These are phyloP conservation scores for Eutrema yunnanense DNA, from an alignment of 345 rosid species.

Conservation along the genomic window DNA sequence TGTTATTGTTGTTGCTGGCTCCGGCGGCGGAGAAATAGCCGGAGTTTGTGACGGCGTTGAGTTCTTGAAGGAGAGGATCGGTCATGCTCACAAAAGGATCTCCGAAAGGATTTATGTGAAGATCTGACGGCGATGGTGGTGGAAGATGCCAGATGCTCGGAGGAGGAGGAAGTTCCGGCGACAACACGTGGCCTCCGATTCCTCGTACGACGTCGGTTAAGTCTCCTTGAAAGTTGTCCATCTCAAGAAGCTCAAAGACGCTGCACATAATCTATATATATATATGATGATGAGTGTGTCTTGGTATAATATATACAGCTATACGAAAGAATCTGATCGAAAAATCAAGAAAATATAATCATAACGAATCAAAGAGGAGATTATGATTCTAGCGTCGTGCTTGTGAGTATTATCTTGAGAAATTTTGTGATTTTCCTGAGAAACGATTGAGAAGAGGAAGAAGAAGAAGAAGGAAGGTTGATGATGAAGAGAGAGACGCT, in stretches of 20 bases:
- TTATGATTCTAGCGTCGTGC: not conserved
- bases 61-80: constrained; percentile 73
- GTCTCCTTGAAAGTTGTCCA: constrained; percentile 74
- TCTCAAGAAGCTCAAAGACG: constrained; percentile 32
- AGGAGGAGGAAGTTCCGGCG: constrained; percentile 7
- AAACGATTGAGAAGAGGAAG: constrained; percentile 17
- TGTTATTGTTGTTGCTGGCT: not conserved
- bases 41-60: constrained; percentile 27
- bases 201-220: constrained; percentile 60
- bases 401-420: constrained; percentile 15
- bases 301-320: constrained; percentile 7
- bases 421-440: constrained; percentile 11
- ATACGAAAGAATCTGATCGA: not conserved
- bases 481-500: constrained; percentile 50
- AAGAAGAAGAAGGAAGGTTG: constrained; percentile 27
- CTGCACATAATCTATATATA: constrained; percentile 39
- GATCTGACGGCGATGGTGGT: constrained; percentile 27
- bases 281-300: constrained; percentile 8
- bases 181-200: constrained; percentile 27
- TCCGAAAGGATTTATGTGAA: constrained; percentile 42
- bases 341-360: not conserved
- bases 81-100: constrained; percentile 63
- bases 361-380: not conserved
- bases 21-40: constrained; percentile 14
- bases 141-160: constrained; percentile 16